These are phyloP conservation scores for Rhodotorula sp. DNA, from an alignment of 1,284 basidiomycete genomes.

Conservation along the genomic window DNA sequence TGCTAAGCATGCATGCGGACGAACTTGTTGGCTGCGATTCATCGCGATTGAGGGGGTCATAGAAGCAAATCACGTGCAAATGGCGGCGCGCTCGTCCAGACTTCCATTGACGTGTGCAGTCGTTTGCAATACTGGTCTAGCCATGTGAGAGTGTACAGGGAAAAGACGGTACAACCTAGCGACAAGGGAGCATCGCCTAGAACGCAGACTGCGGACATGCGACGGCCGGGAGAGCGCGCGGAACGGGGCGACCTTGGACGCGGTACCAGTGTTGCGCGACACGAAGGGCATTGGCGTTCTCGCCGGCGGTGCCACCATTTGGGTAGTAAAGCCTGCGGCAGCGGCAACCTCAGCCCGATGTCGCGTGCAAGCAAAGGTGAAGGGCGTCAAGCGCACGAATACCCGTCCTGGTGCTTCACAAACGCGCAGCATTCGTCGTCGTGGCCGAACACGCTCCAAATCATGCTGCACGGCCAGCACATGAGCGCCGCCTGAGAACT, in stretches of 20 bases:
- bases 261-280: slow-evolving; percentile 11
- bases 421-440: slow-evolving; percentile 30
- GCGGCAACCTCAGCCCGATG: too few relatives aligned
- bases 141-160: not conserved
- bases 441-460: slow-evolving; percentile 27
- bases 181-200: not conserved
- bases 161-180: not conserved
- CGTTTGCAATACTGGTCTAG: not conserved
- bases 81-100: too few relatives aligned
- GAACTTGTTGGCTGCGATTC: too few relatives aligned
- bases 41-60: too few relatives aligned
- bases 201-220: slow-evolving; percentile 34
- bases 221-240: slow-evolving; percentile 14
- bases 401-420: slow-evolving; percentile 19
- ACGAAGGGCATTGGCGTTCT: slow-evolving; percentile 12
- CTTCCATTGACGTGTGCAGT: too few relatives aligned
- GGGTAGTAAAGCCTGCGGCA: not conserved
- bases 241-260: slow-evolving; percentile 7
- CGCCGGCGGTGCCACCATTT: not conserved
- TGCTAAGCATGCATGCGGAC: too few relatives aligned
- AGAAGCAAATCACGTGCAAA: too few relatives aligned
- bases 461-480: slow-evolving; percentile 13
- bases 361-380: not conserved
- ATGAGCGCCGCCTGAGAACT: too few relatives aligned
- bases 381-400: not conserved